These are phyloP conservation scores for Aspergillus arachidicola DNA, from an alignment of 2,329 filamentous ascomycete species.

Conservation along the genomic window DNA sequence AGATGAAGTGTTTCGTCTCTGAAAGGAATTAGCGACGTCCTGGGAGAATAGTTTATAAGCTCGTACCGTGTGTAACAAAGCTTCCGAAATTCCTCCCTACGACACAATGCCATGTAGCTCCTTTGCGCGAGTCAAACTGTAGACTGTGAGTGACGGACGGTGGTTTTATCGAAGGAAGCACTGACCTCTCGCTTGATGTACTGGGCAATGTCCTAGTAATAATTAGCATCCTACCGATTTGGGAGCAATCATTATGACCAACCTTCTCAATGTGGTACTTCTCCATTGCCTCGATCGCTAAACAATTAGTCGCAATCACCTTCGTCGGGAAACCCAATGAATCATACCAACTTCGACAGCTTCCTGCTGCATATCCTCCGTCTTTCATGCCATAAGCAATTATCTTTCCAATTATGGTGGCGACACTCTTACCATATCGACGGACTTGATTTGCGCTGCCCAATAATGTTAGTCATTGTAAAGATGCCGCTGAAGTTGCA, in stretches of 20 bases:
- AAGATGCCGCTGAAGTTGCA: conserved; percentile 1
- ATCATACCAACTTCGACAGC: conserved; percentile 89
- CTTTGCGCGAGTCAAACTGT: conserved; percentile 95
- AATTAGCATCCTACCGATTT: not conserved
- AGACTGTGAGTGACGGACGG: conserved; percentile 24
- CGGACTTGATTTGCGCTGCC: conserved; percentile 93
- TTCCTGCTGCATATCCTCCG: conserved; percentile 95
- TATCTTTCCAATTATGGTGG: conserved; percentile 15
- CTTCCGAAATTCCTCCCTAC: conserved; percentile 98
- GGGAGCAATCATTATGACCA: not conserved
- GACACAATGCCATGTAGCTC: conserved; percentile 98
- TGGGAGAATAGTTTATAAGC: not conserved
- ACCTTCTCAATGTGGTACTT: conserved; percentile 75
- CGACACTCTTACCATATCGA: conserved; percentile 79
- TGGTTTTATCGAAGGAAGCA: conserved; percentile 18
- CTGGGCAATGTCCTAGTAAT: conserved; percentile 83
- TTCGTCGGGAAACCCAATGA: not conserved
- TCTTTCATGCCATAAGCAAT: conserved; percentile 57
- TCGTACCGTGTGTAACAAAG: conserved; percentile 91
- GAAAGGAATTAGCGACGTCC: conserved; percentile 20
- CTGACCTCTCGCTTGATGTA: conserved; percentile 90
- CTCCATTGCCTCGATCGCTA: conserved; percentile 72
- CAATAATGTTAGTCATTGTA: conserved; percentile 16
- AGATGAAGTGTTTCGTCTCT: conserved; percentile 99
- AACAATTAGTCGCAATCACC: conserved; percentile 29